These are phyloP conservation scores for Podospora sp. DNA, from an alignment of 495 filamentous ascomycete species.

Conservation along the genomic window DNA sequence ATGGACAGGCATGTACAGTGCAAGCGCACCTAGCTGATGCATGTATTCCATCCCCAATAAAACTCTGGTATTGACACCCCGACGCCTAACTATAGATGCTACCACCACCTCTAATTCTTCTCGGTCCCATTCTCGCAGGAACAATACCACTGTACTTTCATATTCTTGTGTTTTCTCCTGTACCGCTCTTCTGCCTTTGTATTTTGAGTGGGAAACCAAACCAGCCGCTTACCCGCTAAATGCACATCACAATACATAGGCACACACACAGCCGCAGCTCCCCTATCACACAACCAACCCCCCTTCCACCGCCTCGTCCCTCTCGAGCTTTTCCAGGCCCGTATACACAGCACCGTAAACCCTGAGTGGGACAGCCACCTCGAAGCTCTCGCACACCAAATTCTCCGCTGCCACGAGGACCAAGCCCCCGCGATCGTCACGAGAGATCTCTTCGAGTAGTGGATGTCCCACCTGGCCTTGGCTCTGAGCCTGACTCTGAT, in stretches of 20 bases:
- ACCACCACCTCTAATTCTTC: not conserved
- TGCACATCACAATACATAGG: not conserved
- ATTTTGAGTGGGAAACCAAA: not conserved
- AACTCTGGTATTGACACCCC: too few species aligned
- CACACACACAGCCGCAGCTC: not conserved
- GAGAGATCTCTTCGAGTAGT: constrained; percentile 62
- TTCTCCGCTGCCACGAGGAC: constrained; percentile 73
- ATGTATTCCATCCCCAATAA: too few species aligned
- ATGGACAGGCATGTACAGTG: too few species aligned
- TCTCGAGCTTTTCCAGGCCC: constrained; percentile 50
- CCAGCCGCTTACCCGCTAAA: not conserved
- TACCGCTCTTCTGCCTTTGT: not conserved
- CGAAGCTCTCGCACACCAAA: constrained; percentile 83
- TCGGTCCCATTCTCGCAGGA: not conserved
- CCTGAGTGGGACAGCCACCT: constrained; percentile 78
- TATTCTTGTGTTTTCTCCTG: not conserved
- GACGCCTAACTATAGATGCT: not conserved
- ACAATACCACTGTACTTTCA: not conserved
- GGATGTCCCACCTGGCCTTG: constrained; percentile 28
- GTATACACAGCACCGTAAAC: constrained; percentile 73
- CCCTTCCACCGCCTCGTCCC: constrained; percentile 49
- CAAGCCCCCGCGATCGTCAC: constrained; percentile 70
- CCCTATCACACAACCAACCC: constrained; percentile 50
- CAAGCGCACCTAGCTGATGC: too few species aligned
- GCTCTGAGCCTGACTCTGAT: not conserved